A percentile compares a stretch with the other conserved stretches of the same genome.
phyloP scores from a whole-genome alignment of 1,284 basidiomycete species.

The Pseudozyma pruni region DNA sequence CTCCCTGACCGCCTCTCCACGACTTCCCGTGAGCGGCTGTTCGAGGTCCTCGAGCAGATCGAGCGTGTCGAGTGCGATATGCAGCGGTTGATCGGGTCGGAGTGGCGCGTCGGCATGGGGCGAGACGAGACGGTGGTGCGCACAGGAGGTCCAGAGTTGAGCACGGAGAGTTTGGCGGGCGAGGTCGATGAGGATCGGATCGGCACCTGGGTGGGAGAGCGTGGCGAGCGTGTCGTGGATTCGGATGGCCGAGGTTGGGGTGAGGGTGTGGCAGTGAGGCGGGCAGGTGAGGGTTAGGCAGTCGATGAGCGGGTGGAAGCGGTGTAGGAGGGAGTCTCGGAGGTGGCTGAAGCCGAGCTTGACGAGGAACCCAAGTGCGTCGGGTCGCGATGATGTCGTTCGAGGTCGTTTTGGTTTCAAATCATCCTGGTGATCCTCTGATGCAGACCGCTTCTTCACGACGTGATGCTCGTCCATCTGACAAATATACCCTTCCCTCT shows the following conservation, averaged over 20 bases:
- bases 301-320: constrained; percentile 1
- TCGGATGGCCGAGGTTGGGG: constrained; percentile 3
- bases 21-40: neutral
- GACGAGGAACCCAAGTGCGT: constrained; percentile 11
- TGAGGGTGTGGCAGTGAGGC: constrained; percentile 4
- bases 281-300: constrained; percentile 1
- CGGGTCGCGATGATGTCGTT: neutral
- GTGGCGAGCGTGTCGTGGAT: constrained; percentile 36
- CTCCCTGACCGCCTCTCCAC: constrained; percentile 8
- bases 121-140: constrained; percentile 23
- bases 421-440: no score
- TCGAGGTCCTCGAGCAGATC: constrained; percentile 47
- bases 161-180: constrained; percentile 30
- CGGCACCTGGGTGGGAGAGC: constrained; percentile 5
- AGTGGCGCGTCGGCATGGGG: constrained; percentile 13
- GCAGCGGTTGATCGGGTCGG: constrained; percentile 37
- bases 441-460: no score
- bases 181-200: constrained; percentile 37
- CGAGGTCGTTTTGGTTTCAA: neutral
- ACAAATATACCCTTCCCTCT: constrained; percentile 20
- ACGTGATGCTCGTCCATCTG: constrained; percentile 16
- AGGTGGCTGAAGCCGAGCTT: constrained; percentile 20
- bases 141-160: constrained; percentile 31
- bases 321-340: constrained; percentile 11
- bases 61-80: constrained; percentile 40